A percentile compares a stretch with the other conserved stretches of the same genome.
Conservation (phyloP, 2,329 filamentous ascomycete genomes). For the Tolypocladium pustulatum region DNA sequence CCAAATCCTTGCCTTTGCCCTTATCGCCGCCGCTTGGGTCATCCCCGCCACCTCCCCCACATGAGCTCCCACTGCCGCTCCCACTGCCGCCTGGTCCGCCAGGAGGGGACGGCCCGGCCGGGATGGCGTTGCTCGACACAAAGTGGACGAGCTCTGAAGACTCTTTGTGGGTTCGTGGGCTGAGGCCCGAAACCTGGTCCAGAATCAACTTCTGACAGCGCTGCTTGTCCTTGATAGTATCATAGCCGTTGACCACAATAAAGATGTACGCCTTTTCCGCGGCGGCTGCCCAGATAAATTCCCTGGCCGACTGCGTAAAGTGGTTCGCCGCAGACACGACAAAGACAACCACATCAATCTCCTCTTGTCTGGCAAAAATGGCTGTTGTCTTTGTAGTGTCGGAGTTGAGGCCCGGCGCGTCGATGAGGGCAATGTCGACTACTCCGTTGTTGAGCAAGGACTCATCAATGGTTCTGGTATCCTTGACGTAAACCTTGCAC, state of each 20-base stretch:
- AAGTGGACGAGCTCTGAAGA: constrained; percentile 90
- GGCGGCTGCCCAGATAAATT: constrained; percentile 93
- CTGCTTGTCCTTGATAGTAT: constrained; percentile 84
- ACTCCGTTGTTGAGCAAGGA: constrained; percentile 95
- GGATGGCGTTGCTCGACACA: constrained; percentile 92
- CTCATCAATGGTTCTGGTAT: constrained; percentile 79
- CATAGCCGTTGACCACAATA: constrained; percentile 96
- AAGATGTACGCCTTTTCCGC: constrained; percentile 98
- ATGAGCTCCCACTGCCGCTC: constrained; percentile 39
- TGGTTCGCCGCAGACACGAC: constrained; percentile 97
- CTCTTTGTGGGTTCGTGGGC: constrained; percentile 87
- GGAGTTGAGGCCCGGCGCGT: constrained; percentile 89
- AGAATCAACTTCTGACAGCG: constrained; percentile 88
- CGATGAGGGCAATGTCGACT: constrained; percentile 94
- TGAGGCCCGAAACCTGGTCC: constrained; percentile 79
- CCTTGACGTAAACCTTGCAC: constrained; percentile 95
- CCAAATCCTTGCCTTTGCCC: constrained; percentile 74
- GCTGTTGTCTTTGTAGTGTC: constrained; percentile 96
- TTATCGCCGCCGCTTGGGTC: constrained; percentile 45
- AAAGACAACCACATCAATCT: constrained; percentile 98
- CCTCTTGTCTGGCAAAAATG: constrained; percentile 92
- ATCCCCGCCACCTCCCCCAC: constrained; percentile 44
- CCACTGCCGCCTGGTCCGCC: constrained; percentile 44
- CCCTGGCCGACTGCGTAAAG: constrained; percentile 93
- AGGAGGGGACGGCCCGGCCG: constrained; percentile 51